These are phyloP conservation scores for Phytopythium cucurbitacearum DNA, from an alignment of 352 stramenopile species.

Conservation along the genomic window DNA sequence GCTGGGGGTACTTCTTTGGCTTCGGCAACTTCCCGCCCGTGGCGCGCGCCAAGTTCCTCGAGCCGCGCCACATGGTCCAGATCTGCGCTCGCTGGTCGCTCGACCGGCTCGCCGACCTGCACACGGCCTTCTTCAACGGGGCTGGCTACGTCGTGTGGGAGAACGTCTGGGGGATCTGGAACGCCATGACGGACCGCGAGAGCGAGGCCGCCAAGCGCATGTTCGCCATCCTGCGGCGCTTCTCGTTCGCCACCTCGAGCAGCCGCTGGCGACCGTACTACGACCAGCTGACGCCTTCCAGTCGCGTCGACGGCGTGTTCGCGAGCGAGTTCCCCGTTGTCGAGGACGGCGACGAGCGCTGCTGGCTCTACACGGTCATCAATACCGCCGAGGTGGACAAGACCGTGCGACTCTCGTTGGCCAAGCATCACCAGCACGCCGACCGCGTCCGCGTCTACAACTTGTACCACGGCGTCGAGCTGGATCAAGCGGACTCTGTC, in stretches of 20 bases:
- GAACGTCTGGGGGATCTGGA: slow-evolving; percentile 89
- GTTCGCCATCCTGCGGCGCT: slow-evolving; percentile 62
- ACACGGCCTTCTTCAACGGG: slow-evolving; percentile 81
- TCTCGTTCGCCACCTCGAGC: slow-evolving; percentile 39
- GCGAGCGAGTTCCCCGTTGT: slow-evolving; percentile 40
- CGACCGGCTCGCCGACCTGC: slow-evolving; percentile 53
- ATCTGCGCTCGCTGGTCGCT: slow-evolving; percentile 81
- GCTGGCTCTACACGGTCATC: slow-evolving; percentile 63
- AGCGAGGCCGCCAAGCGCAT: slow-evolving; percentile 51
- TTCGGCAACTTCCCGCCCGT: slow-evolving; percentile 68
- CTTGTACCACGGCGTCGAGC: slow-evolving; percentile 51
- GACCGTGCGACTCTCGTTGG: slow-evolving; percentile 31
- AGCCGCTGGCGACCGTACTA: slow-evolving; percentile 57
- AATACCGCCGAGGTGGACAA: slow-evolving; percentile 25
- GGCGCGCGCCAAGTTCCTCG: slow-evolving; percentile 72
- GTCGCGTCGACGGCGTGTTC: slow-evolving; percentile 25
- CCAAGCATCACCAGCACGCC: slow-evolving; percentile 2
- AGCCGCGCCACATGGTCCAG: slow-evolving; percentile 78
- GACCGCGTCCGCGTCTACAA: slow-evolving; percentile 39
- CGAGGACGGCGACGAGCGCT: slow-evolving; percentile 5
- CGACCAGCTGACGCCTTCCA: slow-evolving; percentile 7
- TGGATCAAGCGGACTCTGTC: slow-evolving; percentile 14
- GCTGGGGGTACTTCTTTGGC: slow-evolving; percentile 78
- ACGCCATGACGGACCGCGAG: slow-evolving; percentile 71
- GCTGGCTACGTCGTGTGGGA: slow-evolving; percentile 87